Conservation (phyloP, 169 alveolate genomes). For the Theileria equi region DNA sequence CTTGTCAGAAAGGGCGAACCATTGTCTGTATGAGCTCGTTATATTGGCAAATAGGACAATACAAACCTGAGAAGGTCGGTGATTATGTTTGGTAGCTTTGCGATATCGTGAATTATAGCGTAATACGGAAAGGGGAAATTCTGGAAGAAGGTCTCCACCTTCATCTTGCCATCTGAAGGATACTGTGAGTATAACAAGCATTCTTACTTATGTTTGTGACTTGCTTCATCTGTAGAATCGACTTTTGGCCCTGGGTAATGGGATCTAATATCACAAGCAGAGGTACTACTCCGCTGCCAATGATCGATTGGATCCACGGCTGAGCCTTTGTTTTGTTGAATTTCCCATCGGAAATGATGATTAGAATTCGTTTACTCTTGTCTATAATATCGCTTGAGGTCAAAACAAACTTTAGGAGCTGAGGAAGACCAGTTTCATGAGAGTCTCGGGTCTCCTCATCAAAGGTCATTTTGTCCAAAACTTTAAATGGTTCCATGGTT, state of each 20-base stretch:
- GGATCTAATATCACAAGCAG: conserved; percentile 87
- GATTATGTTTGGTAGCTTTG: conserved; percentile 74
- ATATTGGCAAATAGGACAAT: too few relatives aligned
- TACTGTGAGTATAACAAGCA: conserved; percentile 71
- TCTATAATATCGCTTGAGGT: conserved; percentile 5
- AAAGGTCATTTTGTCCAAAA: conserved; percentile 70
- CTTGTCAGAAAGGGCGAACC: conserved; percentile 57
- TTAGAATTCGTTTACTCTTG: conserved; percentile 21
- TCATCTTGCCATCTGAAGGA: conserved; percentile 82
- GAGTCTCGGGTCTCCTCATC: conserved; percentile 77
- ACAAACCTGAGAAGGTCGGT: conserved; percentile 83
- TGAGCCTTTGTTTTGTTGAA: conserved; percentile 90
- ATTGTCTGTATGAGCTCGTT: conserved; percentile 35
- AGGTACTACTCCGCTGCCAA: conserved; percentile 84
- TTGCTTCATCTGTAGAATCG: conserved; percentile 66
- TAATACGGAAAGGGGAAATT: conserved; percentile 95
- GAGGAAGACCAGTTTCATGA: conserved; percentile 66
- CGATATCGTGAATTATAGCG: conserved; percentile 88
- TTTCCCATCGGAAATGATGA: conserved; percentile 96
- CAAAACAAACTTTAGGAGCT: conserved; percentile 47
- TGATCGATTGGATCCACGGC: conserved; percentile 81
- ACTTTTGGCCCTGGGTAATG: conserved; percentile 41
- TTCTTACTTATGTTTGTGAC: conserved; percentile 60
- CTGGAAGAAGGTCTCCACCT: conserved; percentile 87
- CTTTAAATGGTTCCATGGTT: conserved; percentile 34